These are phyloP conservation scores for Aquilaria sinensis DNA, from an alignment of 345 rosid species.

Conservation along the genomic window DNA sequence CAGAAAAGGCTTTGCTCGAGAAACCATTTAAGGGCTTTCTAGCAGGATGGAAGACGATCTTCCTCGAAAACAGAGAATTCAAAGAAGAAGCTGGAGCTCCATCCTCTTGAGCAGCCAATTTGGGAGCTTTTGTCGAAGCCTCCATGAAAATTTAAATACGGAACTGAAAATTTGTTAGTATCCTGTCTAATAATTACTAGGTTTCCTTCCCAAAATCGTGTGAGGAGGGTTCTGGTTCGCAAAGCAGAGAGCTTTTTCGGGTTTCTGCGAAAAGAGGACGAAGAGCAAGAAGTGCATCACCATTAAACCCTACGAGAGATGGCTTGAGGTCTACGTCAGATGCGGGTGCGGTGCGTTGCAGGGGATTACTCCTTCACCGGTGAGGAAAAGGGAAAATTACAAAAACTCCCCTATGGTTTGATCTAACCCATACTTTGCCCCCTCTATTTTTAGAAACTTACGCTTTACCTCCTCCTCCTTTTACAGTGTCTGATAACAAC, in stretches of 20 bases:
- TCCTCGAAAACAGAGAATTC: slow-evolving; percentile 21
- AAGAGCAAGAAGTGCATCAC: slow-evolving; percentile 8
- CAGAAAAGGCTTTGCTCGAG: slow-evolving; percentile 19
- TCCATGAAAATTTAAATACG: slow-evolving; percentile 19
- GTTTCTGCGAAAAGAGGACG: slow-evolving; percentile 31
- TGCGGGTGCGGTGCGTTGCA: background rate
- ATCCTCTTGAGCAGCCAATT: slow-evolving; percentile 16
- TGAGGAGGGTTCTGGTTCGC: slow-evolving; percentile 6
- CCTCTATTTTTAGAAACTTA: too few relatives aligned
- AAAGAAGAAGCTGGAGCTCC: slow-evolving; percentile 29
- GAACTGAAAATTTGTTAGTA: background rate
- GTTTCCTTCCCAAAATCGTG: background rate
- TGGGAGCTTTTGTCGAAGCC: slow-evolving; percentile 12
- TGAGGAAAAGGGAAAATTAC: too few relatives aligned
- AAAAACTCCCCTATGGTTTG: too few relatives aligned
- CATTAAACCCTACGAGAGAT: slow-evolving; percentile 55
- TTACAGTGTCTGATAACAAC: too few relatives aligned
- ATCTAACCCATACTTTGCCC: too few relatives aligned
- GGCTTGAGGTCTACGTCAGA: slow-evolving; percentile 3
- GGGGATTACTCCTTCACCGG: background rate
- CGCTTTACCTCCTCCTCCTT: too few relatives aligned
- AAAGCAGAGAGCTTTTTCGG: slow-evolving; percentile 32
- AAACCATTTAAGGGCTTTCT: slow-evolving; percentile 47
- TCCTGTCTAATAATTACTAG: background rate
- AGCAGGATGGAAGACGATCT: slow-evolving; percentile 62